Percentiles rank a stretch among this genome's conserved stretches.
phyloP scores from a whole-genome alignment of 441 rosid species.

The Adansonia grandidieri region DNA sequence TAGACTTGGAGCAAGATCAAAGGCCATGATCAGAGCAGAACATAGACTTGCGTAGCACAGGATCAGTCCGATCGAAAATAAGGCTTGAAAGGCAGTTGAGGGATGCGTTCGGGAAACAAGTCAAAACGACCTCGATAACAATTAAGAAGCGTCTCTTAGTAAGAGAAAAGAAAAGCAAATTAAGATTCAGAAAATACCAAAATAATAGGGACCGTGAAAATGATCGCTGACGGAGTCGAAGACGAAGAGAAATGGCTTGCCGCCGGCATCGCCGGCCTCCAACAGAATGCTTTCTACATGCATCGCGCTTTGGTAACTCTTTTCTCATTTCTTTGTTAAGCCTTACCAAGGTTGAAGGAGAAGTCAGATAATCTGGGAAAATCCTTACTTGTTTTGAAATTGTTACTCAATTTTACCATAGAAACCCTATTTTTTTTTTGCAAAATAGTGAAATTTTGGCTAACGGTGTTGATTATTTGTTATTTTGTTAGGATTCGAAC shows the following conservation, averaged over 20 bases:
- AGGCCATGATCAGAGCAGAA: conserved; percentile 18
- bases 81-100: conserved; percentile 45
- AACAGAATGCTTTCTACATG: conserved; percentile 97
- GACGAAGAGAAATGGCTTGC: conserved; percentile 99
- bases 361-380: not conserved
- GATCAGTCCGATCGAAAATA: conserved; percentile 28
- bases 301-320: conserved; percentile 91
- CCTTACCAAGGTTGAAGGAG: conserved; percentile 25
- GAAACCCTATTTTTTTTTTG: conserved; percentile 40
- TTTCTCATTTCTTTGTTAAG: not conserved
- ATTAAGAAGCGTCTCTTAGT: conserved; percentile 6
- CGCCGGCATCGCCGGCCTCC: conserved; percentile 88
- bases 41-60: conserved; percentile 18
- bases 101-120: conserved; percentile 21
- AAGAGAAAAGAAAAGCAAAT: conserved; percentile 24
- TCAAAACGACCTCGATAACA: conserved; percentile 47
- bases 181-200: conserved; percentile 36
- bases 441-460: not conserved
- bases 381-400: conserved; percentile 9
- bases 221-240: conserved; percentile 85
- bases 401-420: not conserved
- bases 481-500: conserved; percentile 71
- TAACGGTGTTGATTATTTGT: conserved; percentile 5
- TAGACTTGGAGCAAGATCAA: not conserved
- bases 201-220: conserved; percentile 36